phyloP scores from a whole-genome alignment of 2,329 filamentous ascomycete genomes.

The Intubia oerlemansii region DNA sequence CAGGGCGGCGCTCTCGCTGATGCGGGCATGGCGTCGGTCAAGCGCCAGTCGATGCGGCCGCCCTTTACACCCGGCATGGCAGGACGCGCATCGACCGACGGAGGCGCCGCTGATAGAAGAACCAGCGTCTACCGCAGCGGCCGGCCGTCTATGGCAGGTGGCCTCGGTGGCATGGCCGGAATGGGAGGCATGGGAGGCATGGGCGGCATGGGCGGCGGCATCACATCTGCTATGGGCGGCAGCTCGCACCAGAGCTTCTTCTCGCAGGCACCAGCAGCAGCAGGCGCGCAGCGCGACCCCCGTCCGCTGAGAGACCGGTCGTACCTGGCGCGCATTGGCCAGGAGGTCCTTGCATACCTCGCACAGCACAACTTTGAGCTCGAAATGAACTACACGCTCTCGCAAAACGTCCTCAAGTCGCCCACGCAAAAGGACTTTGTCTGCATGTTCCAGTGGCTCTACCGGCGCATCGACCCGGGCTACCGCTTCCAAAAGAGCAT shows the following conservation, averaged over 20 bases:
- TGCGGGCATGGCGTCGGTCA: constrained; percentile 61
- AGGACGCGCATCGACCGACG: constrained; percentile 25
- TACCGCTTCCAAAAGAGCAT: constrained; percentile 90
- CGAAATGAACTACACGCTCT: constrained; percentile 90
- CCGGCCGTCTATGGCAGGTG: constrained; percentile 46
- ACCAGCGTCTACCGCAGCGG: constrained; percentile 58
- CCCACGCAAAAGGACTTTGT: constrained; percentile 98
- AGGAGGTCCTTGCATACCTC: constrained; percentile 81
- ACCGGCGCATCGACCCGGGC: constrained; percentile 83
- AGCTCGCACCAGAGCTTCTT: constrained; percentile 80
- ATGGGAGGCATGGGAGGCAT: constrained; percentile 32
- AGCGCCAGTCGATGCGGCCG: constrained; percentile 61
- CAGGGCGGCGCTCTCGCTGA: constrained; percentile 35
- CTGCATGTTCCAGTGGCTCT: constrained; percentile 94
- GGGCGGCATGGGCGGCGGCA: constrained; percentile 37
- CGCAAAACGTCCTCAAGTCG: constrained; percentile 74
- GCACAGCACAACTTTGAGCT: constrained; percentile 90
- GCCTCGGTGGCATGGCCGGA: constrained; percentile 35
- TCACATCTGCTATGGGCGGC: constrained; percentile 4
- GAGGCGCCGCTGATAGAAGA: constrained; percentile 29
- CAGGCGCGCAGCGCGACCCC: constrained; percentile 69
- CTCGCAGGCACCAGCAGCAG: constrained; percentile 60
- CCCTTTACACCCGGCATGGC: constrained; percentile 43
- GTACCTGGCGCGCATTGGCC: constrained; percentile 64
- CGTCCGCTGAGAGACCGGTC: constrained; percentile 63